Evolutionary conservation across 176 grass and related monocot species (phyloP).

Genomic region (Saccharum spontaneum): DNA sequence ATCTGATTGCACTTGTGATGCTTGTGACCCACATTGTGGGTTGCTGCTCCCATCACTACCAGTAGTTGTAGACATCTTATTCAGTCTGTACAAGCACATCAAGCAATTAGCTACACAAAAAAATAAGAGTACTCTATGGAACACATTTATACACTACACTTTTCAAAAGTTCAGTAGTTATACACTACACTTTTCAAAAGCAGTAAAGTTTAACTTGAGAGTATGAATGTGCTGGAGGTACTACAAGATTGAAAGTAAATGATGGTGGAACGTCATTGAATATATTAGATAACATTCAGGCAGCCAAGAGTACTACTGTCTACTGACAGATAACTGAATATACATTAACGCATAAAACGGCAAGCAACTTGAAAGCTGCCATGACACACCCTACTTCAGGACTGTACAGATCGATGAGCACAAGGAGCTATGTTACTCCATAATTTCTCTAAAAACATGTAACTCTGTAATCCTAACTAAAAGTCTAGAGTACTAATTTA

Average conservation of each 20-base stretch:
- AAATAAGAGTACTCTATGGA: no score
- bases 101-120: no score
- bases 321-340: background rate
- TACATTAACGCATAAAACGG: background rate
- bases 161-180: no score
- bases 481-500: background rate
- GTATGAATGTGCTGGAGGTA: background rate
- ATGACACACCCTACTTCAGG: background rate
- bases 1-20: no score
- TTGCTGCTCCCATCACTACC: no score
- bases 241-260: background rate
- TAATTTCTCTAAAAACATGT: background rate
- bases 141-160: no score
- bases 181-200: no score
- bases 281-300: background rate
- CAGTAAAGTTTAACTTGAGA: background rate
- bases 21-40: no score
- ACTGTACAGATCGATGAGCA: no score
- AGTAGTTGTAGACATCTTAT: no score
- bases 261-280: background rate
- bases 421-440: background rate
- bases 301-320: background rate
- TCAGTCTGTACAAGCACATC: no score
- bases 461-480: background rate
- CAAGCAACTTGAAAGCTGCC: background rate